phyloP scores from a whole-genome alignment of 2,329 filamentous ascomycete genomes.

The Colletotrichum lini region DNA sequence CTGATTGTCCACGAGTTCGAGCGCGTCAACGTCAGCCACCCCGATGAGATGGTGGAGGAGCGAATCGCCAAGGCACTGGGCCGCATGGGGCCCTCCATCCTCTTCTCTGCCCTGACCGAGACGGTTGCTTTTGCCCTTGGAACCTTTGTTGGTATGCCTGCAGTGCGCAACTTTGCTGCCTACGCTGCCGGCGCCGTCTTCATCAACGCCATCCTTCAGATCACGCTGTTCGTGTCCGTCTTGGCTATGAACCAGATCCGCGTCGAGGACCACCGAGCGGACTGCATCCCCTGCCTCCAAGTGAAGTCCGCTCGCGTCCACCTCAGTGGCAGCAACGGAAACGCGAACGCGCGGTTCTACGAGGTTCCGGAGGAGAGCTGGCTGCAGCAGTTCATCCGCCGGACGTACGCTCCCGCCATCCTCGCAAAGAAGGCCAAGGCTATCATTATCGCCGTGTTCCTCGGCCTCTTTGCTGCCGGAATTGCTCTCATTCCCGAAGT shows the following conservation, averaged over 20 bases:
- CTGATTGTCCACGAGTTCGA: conserved; percentile 99
- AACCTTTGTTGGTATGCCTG: conserved; percentile 96
- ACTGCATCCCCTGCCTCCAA: conserved; percentile 92
- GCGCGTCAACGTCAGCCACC: conserved; percentile 91
- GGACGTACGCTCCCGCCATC: conserved; percentile 86
- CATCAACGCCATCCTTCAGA: conserved; percentile 96
- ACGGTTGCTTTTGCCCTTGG: conserved; percentile 94
- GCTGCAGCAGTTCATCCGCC: conserved; percentile 90
- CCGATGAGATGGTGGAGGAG: conserved; percentile 88
- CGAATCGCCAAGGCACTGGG: conserved; percentile 91
- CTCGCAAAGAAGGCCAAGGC: conserved; percentile 86
- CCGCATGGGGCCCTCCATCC: conserved; percentile 95
- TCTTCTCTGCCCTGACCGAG: conserved; percentile 95
- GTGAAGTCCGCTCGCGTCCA: conserved; percentile 81
- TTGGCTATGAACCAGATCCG: conserved; percentile 91
- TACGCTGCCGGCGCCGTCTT: conserved; percentile 97
- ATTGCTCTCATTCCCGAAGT: conserved; percentile 88
- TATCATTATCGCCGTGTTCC: conserved; percentile 82
- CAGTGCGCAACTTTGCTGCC: conserved; percentile 95
- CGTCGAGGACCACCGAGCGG: conserved; percentile 88
- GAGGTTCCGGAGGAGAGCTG: conserved; percentile 87
- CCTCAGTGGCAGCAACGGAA: conserved; percentile 73
- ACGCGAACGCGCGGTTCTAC: conserved; percentile 71
- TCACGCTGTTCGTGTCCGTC: conserved; percentile 97
- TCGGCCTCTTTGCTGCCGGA: conserved; percentile 88